Conservation (phyloP, 768 basidiomycete genomes). For the Saitozyma podzolica region DNA sequence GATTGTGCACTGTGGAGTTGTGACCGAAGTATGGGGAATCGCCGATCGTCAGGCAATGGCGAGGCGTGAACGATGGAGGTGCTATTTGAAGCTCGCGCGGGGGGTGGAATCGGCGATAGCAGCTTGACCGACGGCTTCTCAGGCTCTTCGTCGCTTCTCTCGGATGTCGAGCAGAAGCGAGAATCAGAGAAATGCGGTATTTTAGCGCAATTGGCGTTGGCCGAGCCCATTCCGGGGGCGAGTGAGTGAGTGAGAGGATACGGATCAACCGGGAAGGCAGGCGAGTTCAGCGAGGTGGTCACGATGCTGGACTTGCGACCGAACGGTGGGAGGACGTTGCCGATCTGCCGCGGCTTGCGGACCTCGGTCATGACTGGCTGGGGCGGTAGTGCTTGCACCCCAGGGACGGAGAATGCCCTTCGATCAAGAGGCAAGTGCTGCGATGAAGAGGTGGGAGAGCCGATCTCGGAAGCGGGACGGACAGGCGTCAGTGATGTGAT, state of each 20-base stretch:
- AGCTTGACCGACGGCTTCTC: conserved; percentile 1
- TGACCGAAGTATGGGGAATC: conserved; percentile 7
- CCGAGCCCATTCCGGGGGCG: conserved; percentile 5
- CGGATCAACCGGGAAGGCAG: background rate
- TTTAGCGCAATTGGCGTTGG: conserved; percentile 36
- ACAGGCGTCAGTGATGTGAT: background rate
- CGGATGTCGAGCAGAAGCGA: conserved; percentile 44
- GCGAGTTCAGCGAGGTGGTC: conserved; percentile 7
- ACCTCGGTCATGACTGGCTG: conserved; percentile 11
- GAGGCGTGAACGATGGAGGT: background rate
- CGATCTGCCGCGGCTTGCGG: conserved; percentile 3
- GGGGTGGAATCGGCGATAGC: background rate
- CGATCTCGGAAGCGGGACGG: background rate
- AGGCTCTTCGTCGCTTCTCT: conserved; percentile 41
- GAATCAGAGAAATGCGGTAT: conserved; percentile 33
- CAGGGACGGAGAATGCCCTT: conserved; percentile 46
- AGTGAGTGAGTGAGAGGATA: no score
- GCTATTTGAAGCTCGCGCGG: background rate
- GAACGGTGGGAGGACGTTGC: conserved; percentile 28
- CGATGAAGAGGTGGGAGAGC: no score
- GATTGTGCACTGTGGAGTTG: conserved; percentile 8
- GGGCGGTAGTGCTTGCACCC: conserved; percentile 21
- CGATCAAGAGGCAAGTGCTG: conserved; percentile 23
- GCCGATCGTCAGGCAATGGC: conserved; percentile 1
- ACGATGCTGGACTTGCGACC: conserved; percentile 20